Conservation (phyloP, 352 stramenopile genomes). For the Pythium plurisporium region DNA sequence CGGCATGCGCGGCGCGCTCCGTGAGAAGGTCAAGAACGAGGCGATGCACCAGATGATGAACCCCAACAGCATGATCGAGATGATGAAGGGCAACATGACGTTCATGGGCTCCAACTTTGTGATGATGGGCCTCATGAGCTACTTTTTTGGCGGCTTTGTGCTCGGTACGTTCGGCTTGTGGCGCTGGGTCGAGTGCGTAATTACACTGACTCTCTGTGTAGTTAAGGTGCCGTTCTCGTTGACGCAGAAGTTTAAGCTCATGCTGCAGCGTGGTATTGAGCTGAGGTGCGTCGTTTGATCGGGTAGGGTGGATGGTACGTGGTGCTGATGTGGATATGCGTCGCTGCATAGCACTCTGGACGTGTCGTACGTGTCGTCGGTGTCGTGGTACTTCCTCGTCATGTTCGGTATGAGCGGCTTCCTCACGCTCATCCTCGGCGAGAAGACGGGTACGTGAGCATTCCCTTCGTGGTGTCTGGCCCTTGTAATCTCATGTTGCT, state of each 20-base stretch:
- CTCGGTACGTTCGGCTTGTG: conserved; percentile 43
- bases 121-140: conserved; percentile 99
- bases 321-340: background rate
- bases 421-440: conserved; percentile 94
- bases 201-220: conserved; percentile 20
- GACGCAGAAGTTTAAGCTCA: conserved; percentile 97
- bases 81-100: conserved; percentile 98
- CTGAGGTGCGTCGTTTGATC: conserved; percentile 72
- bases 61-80: conserved; percentile 95
- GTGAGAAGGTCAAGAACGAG: conserved; percentile 87
- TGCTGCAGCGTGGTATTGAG: conserved; percentile 96
- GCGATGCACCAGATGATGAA: conserved; percentile 94
- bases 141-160: conserved; percentile 99
- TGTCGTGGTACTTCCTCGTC: conserved; percentile 99
- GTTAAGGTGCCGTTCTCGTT: conserved; percentile 98
- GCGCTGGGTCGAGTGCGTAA: background rate
- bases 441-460: conserved; percentile 67
- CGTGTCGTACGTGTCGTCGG: conserved; percentile 96
- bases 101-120: conserved; percentile 99
- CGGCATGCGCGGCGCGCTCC: conserved; percentile 76
- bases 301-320: background rate
- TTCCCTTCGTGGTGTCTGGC: conserved; percentile 12
- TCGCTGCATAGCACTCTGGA: conserved; percentile 88
- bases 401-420: conserved; percentile 98
- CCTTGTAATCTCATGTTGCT: too few relatives aligned